phyloP scores from a whole-genome alignment of 2,329 filamentous ascomycete species.

The Talaromyces sp. region DNA sequence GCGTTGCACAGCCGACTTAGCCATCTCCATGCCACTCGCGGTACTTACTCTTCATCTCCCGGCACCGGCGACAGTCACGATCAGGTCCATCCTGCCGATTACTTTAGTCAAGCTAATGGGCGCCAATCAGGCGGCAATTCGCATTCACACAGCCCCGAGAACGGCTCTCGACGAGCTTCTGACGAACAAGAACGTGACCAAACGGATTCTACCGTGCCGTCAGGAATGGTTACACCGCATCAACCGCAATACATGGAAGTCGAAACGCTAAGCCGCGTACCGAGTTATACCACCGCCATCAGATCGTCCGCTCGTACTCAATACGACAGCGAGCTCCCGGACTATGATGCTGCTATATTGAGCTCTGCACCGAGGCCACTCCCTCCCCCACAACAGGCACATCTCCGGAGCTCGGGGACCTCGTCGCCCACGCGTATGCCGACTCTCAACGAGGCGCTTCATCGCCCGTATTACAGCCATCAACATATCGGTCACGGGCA shows the following conservation, averaged over 20 bases:
- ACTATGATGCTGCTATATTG: conserved; percentile 58
- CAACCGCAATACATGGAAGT: conserved; percentile 54
- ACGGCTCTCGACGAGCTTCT: conserved; percentile 44
- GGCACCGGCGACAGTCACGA: conserved; percentile 24
- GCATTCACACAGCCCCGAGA: conserved; percentile 31
- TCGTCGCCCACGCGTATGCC: conserved; percentile 10
- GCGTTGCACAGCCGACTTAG: conserved; percentile 67
- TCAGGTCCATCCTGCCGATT: conserved; percentile 29
- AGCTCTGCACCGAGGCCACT: conserved; percentile 20
- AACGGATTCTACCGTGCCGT: conserved; percentile 28
- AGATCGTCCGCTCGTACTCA: conserved; percentile 59
- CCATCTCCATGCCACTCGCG: conserved; percentile 46
- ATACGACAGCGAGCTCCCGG: conserved; percentile 56
- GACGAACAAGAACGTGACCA: conserved; percentile 48
- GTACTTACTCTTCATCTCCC: conserved; percentile 23
- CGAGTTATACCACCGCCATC: conserved; percentile 73
- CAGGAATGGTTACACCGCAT: conserved; percentile 41
- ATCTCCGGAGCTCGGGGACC: conserved; percentile 35
- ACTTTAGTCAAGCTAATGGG: conserved; percentile 25
- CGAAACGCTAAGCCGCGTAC: conserved; percentile 66
- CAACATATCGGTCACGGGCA: conserved; percentile 22
- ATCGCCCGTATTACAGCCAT: conserved; percentile 17
- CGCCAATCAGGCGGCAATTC: conserved; percentile 19
- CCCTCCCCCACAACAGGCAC: conserved; percentile 38
- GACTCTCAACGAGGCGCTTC: background rate